These are phyloP conservation scores for Dactylella cylindrospora DNA, from an alignment of 2,329 filamentous ascomycete species.

Conservation along the genomic window DNA sequence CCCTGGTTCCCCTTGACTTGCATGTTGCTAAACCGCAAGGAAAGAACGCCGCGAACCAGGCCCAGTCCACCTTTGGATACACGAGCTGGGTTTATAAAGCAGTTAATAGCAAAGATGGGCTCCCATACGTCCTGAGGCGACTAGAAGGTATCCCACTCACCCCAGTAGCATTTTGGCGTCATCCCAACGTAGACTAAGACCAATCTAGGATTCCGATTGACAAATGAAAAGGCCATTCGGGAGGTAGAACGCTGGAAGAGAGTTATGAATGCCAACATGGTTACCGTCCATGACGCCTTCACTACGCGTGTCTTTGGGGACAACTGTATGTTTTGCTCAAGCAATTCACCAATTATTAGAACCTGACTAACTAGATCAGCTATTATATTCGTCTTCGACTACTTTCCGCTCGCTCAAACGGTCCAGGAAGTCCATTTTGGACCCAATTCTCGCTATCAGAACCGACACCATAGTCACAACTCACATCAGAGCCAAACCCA, in stretches of 20 bases:
- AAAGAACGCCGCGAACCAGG: slow-evolving; percentile 60
- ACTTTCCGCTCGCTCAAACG: slow-evolving; percentile 87
- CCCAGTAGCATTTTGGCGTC: slow-evolving; percentile 6
- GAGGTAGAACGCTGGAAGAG: slow-evolving; percentile 87
- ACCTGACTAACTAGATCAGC: slow-evolving; percentile 53
- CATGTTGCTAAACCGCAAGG: slow-evolving; percentile 34
- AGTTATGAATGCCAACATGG: slow-evolving; percentile 76
- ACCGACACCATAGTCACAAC: slow-evolving; percentile 25
- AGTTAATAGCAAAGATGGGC: slow-evolving; percentile 81
- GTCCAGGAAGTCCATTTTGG: slow-evolving; percentile 77
- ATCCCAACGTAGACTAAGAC: neutral
- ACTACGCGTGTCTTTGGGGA: slow-evolving; percentile 91
- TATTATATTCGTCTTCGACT: slow-evolving; percentile 89
- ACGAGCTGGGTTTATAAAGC: slow-evolving; percentile 96
- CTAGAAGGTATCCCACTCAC: slow-evolving; percentile 65
- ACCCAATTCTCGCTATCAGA: slow-evolving; percentile 48
- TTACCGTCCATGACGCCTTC: slow-evolving; percentile 87
- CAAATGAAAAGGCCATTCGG: slow-evolving; percentile 83
- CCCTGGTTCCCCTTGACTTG: slow-evolving; percentile 83
- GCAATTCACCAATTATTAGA: neutral
- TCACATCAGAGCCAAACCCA: slow-evolving; percentile 54
- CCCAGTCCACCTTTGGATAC: slow-evolving; percentile 79
- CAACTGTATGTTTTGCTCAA: slow-evolving; percentile 59
- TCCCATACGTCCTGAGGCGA: slow-evolving; percentile 81
- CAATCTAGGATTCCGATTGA: slow-evolving; percentile 71